These are phyloP conservation scores for Pythium pyrilobum DNA, from an alignment of 352 stramenopile genomes.

Conservation along the genomic window DNA sequence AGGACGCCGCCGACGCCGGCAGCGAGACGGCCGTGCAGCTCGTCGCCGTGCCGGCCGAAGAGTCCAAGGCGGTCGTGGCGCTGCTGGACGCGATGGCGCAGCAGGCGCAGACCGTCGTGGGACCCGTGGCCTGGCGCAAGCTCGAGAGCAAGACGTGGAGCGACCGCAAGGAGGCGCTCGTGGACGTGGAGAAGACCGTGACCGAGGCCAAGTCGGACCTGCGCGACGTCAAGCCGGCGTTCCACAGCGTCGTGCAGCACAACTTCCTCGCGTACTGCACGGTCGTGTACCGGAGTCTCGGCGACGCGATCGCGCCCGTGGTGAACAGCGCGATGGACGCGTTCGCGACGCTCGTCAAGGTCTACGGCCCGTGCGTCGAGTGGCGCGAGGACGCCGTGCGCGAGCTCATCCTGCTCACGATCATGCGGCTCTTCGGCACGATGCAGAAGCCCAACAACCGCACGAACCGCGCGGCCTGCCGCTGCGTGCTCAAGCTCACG, in stretches of 20 bases:
- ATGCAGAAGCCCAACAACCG: constrained; percentile 80
- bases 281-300: constrained; percentile 49
- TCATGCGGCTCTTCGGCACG: constrained; percentile 49
- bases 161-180: constrained; percentile 74
- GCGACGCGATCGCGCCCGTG: constrained; percentile 67
- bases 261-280: constrained; percentile 66
- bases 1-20: constrained; percentile 30
- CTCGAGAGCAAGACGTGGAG: constrained; percentile 82
- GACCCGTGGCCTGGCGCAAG: constrained; percentile 68
- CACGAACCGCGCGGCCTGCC: constrained; percentile 69
- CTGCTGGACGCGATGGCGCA: constrained; percentile 37
- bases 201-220: constrained; percentile 66
- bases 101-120: constrained; percentile 43
- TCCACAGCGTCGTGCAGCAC: constrained; percentile 51
- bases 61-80: constrained; percentile 33
- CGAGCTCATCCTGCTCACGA: constrained; percentile 57
- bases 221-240: constrained; percentile 53
- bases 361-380: constrained; percentile 69
- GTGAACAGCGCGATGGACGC: constrained; percentile 69
- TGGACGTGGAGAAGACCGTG: constrained; percentile 67
- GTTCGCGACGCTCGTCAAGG: constrained; percentile 63
- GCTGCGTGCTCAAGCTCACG: constrained; percentile 70
- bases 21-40: constrained; percentile 24
- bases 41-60: constrained; percentile 38
- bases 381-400: constrained; percentile 60